A percentile compares a stretch with the other conserved stretches of the same genome.
phyloP scores from a whole-genome alignment of 2,329 filamentous ascomycete genomes.

The Nothophoma quercina region DNA sequence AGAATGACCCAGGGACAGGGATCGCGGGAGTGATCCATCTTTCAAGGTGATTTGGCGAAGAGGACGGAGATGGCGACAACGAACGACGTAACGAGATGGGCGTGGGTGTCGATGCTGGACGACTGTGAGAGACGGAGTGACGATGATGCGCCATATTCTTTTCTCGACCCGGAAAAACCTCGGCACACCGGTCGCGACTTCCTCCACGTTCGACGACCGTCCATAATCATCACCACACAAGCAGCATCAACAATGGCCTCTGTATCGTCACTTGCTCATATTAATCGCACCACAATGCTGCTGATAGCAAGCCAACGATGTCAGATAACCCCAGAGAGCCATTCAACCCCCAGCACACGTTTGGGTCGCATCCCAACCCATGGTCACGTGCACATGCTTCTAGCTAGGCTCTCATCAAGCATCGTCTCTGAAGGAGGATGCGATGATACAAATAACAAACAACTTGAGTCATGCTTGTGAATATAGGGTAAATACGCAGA shows the following conservation, averaged over 20 bases:
- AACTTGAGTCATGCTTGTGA: too few species aligned
- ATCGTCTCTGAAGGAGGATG: too few species aligned
- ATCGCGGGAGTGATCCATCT: slow-evolving; percentile 94
- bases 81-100: slow-evolving; percentile 45
- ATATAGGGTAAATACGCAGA: too few species aligned
- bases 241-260: neutral
- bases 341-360: too few species aligned
- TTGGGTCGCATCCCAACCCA: too few species aligned
- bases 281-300: too few species aligned
- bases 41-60: slow-evolving; percentile 10
- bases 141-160: slow-evolving; percentile 42
- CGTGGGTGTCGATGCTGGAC: slow-evolving; percentile 20
- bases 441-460: too few species aligned
- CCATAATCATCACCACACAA: neutral
- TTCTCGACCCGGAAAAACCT: slow-evolving; percentile 35
- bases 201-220: slow-evolving; percentile 13
- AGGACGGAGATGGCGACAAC: slow-evolving; percentile 8
- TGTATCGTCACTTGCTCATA: neutral
- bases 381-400: too few species aligned
- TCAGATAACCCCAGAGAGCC: too few species aligned
- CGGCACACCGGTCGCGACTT: slow-evolving; percentile 18
- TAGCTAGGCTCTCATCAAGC: too few species aligned
- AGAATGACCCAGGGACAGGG: slow-evolving; percentile 96
- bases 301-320: too few species aligned
- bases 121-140: slow-evolving; percentile 23